Base-by-base conservation (phyloP, 225 moss, liverwort and hornwort genomes). In the Rhytidiadelphus loreus region DNA sequence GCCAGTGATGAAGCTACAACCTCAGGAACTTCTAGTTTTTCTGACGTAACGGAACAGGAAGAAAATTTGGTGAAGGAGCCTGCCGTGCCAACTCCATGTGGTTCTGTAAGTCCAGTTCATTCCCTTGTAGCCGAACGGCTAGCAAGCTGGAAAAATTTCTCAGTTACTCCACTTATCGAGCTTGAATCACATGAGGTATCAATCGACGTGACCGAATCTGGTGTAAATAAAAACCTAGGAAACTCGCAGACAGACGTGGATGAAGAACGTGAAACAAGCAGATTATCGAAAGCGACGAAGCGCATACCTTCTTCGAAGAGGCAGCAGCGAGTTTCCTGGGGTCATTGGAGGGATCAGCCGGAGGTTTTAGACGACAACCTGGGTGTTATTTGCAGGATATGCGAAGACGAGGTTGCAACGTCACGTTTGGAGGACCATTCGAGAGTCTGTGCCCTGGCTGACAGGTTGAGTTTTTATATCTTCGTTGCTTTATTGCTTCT, bases 351-450 rank as follows among this genome's bases (percentile, higher is more conserved):
- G 85, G 92, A 93, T 90, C 93, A 92, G 85, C 86, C 92, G 68
- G 92, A 92, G 62, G 75, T 91, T 85, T 87, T 96, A 81, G 98
- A 96, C 85, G 98, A 97, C 88, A 93, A 90, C 66, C 86, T 93
- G 69, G 89, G 91, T 89, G 96, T 98, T 19, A 98, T 98, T 73
- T 98, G 98, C 90, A 96, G 98, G 92, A 98, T 98, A 85, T 98
- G 98, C 90, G 98, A 98, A 93, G 98, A 98, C 85, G 96, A 96
- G 89, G 94, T 98, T 88, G 93, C 96, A 46, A 96, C 97, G 52
- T 90, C 93, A 88, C 95, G 93, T 90, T 89, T 98, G 90, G 98
- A 98, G 90, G 98, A 97, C 52, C 98, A 98, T 94, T 98, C 98
- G 57, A 94, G 95, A 86, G 94, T 98, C 77, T 98, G 98, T 96